Percentiles rank a stretch among this genome's conserved stretches.
Evolutionary conservation across 73 alveolate genomes (phyloP).

Genomic region (Paramecium pentaurelia): DNA sequence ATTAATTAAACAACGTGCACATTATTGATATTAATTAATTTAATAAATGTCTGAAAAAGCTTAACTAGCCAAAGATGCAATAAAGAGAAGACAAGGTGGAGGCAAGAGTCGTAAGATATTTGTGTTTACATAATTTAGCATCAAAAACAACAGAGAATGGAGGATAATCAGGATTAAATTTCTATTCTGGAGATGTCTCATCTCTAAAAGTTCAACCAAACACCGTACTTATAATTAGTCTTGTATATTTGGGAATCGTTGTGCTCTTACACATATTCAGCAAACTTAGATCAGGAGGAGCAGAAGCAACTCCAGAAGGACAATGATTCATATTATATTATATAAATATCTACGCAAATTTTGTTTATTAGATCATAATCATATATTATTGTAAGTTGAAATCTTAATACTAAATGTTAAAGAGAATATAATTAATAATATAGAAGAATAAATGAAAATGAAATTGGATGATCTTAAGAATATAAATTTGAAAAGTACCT

Average conservation of each 20-base stretch:
- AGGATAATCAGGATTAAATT: slow-evolving; percentile 46
- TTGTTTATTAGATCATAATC: background rate
- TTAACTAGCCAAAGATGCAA: background rate
- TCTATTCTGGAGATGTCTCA: slow-evolving; percentile 67
- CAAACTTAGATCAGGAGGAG: slow-evolving; percentile 37
- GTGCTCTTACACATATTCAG: slow-evolving; percentile 41
- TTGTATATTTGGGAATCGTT: slow-evolving; percentile 46
- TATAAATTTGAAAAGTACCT: background rate
- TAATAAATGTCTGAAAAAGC: slow-evolving; percentile 25
- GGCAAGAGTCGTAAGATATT: slow-evolving; percentile 40
- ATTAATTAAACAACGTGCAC: slow-evolving; percentile 38
- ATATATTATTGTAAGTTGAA: background rate
- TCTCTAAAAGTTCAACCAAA: slow-evolving; percentile 61
- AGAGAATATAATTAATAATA: too few relatives aligned
- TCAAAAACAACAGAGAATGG: background rate
- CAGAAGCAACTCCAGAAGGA: background rate
- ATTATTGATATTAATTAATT: background rate
- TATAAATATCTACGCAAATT: background rate
- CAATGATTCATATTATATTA: background rate
- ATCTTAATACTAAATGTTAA: too few relatives aligned
- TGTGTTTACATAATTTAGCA: background rate
- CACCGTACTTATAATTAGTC: slow-evolving; percentile 38
- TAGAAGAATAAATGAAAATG: too few relatives aligned
- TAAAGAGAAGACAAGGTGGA: slow-evolving; percentile 39
- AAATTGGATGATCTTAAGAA: background rate